phyloP scores from a whole-genome alignment of 768 basidiomycete genomes.

The Hemileccinum impolitum region DNA sequence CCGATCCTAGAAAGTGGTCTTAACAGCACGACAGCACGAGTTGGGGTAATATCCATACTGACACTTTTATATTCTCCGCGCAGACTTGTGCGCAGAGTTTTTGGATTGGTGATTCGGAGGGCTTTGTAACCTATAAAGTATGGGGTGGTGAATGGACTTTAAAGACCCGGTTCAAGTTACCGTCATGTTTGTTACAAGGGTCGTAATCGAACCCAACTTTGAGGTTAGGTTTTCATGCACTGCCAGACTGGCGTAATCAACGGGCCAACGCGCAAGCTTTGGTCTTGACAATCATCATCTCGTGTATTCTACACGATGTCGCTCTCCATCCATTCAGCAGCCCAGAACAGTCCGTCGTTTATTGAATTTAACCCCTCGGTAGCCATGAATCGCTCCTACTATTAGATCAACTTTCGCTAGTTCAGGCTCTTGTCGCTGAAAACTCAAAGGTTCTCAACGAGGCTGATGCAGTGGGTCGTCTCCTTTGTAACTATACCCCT shows the following conservation, averaged over 20 bases:
- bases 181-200: too few relatives aligned
- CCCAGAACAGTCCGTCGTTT: slow-evolving; percentile 54
- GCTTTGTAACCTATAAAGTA: too few relatives aligned
- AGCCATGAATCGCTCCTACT: neutral
- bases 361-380: neutral
- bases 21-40: too few relatives aligned
- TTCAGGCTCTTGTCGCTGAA: slow-evolving; percentile 61
- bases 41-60: too few relatives aligned
- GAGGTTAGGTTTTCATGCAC: slow-evolving; percentile 22
- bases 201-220: slow-evolving; percentile 9
- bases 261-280: slow-evolving; percentile 10
- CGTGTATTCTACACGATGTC: slow-evolving; percentile 32
- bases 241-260: neutral
- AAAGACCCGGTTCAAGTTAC: too few relatives aligned
- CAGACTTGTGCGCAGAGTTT: too few relatives aligned
- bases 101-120: too few relatives aligned
- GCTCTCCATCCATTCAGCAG: slow-evolving; percentile 56
- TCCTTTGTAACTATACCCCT: accelerated
- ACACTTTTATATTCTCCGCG: too few relatives aligned
- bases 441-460: slow-evolving; percentile 60
- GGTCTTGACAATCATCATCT: too few relatives aligned
- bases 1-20: too few relatives aligned
- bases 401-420: slow-evolving; percentile 67
- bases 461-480: slow-evolving; percentile 51
- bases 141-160: too few relatives aligned